Evolutionary conservation across 2,329 filamentous ascomycete genomes (phyloP), one percentile per base, ranked within the genome.

Genomic region (Myriosclerotinia curreyana): DNA sequence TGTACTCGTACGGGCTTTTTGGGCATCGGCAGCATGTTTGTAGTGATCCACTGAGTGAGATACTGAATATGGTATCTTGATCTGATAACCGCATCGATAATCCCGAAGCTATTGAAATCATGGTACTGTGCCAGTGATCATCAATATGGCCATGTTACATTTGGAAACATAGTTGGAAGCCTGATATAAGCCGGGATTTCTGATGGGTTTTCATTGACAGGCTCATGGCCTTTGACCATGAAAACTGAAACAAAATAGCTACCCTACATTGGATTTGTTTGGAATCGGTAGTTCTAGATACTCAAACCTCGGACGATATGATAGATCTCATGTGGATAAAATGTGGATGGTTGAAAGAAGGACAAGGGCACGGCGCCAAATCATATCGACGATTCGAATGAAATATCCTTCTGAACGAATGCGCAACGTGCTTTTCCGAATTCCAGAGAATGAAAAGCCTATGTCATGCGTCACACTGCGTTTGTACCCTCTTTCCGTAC

Each of bases 391-490:
- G 28, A 58, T 58, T 42, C 42, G 55, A 25, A 48, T 20, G 14
- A 36, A 48, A 58, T 58, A 22, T 48, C 28, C 40, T 63, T 56
- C 60, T 63, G 22, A 34, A 42, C 52, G 42, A 58, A 63, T 63
- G n/a, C 52, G 31, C 60, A 54, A 62, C 60, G 38, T 48, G 36
- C 46, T 38, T 40, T 58, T 28, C 38, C 38, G 31, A 62, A 56
- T 44, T 46, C 52, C 60, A 58, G 44, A 50, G 34, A 58, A 58
- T 36, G 42, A 22, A 63, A 50, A 59, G 34, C 34, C 44, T 53
- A 59, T 59, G 22, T 51, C 61, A 63, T 63, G 61, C 53, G 61
- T 63, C 61, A 63, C 61, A 63, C 61, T 63, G 61, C 61, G 53
- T 59, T 51, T 58, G 52, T 63, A 31, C 22, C 61, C 52, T 42